Evolutionary conservation across 1,284 basidiomycete species (phyloP), one percentile per base, ranked within the genome.

Genomic region (Golubevia pallescens): DNA sequence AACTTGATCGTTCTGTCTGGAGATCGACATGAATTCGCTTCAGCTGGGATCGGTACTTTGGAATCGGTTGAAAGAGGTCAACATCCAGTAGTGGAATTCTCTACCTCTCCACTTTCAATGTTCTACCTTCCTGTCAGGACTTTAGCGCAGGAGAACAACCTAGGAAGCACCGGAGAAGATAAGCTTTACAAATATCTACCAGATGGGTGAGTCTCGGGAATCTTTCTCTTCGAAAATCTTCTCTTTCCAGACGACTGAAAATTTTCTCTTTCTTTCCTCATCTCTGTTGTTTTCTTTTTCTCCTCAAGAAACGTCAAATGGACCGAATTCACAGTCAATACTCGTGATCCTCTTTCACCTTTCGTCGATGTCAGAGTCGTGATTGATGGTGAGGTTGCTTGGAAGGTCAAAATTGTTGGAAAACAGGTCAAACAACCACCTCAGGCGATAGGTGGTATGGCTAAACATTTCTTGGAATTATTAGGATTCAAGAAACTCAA

Each of bases 21-120:
- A 19, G 92, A 93, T 81, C 88, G 92, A 7, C 93, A 93, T 85
- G 92, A 93, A 84, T 93, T 93, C 80, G 92, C 92, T 1, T 90
- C 89, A 1, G 84, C 80, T 2, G 63, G 64, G 4, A 88, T 93
- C 78, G 6, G 71, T 68, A 60, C 68, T 85, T 20, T 69, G 69
- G 6, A 68, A 63, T 32, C 32, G 28, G 16, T 24, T 16, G 14
- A 52, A 58, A 16, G 3, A 55, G 59, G 63, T 38, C 83, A 87
- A 20, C 86, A 88, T 10, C 86, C 87, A 8, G 87, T 90, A 20
- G 81, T 87, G 60, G 90, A 91, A 78, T 87, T 90, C 74, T 89
- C 88, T 63, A 90, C 89, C 54, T 89, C 90, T 70, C 92, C 92
- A 1, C 80, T 93, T 76, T 78, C 74, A 65, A 91, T 91, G 81